These are phyloP conservation scores for Dimocarpus longan DNA, from an alignment of 345 rosid species.

Conservation along the genomic window DNA sequence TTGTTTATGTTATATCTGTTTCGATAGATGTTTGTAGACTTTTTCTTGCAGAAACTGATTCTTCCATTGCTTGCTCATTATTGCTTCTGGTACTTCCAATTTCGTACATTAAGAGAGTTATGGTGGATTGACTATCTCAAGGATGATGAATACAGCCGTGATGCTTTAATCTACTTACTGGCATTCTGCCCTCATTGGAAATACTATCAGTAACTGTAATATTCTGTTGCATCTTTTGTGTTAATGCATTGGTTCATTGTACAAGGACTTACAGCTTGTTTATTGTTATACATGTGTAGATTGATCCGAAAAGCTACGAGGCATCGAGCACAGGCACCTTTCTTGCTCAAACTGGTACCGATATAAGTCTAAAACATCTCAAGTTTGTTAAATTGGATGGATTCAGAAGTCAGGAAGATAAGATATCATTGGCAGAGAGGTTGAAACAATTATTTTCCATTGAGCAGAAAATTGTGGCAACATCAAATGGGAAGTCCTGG, in stretches of 20 bases:
- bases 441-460: conserved; percentile 24
- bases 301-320: neutral
- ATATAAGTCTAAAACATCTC: conserved; percentile 14
- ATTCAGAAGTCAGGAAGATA: conserved; percentile 30
- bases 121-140: conserved; percentile 22
- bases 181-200: conserved; percentile 11
- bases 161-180: conserved; percentile 18
- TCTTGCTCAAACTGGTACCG: neutral
- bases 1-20: too few species aligned
- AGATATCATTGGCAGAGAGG: conserved; percentile 28
- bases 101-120: conserved; percentile 2
- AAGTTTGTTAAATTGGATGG: conserved; percentile 51
- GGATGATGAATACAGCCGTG: conserved; percentile 9
- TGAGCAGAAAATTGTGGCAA: conserved; percentile 30
- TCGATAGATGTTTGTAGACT: neutral
- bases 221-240: neutral
- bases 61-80: neutral
- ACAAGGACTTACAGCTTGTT: neutral
- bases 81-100: neutral
- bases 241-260: neutral
- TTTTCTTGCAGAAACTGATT: conserved; percentile 18
- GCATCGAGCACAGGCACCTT: neutral
- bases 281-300: neutral
- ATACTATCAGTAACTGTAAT: conserved; percentile 20
- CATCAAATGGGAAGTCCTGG: conserved; percentile 18